phyloP scores from a whole-genome alignment of 1,139 yeast genomes.

The Meyerozyma sp. region DNA sequence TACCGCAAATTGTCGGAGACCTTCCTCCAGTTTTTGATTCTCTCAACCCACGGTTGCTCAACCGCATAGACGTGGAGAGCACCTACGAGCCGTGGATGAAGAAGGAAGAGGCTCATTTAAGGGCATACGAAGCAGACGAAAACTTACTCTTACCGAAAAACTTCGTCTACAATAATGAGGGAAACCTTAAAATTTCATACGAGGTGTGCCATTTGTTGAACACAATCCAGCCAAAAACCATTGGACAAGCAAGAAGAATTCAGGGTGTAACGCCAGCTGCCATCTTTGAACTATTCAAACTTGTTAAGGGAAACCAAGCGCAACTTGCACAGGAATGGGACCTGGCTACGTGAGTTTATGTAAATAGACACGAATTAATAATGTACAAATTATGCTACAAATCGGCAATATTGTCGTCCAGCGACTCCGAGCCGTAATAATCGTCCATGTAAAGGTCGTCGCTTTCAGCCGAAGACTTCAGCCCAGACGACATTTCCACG shows the following conservation, averaged over 20 bases:
- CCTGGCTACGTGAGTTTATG: constrained; percentile 2
- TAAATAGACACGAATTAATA: constrained; percentile 6
- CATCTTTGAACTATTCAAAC: constrained; percentile 56
- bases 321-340: constrained; percentile 8
- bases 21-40: constrained; percentile 14
- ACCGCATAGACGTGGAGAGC: constrained; percentile 72
- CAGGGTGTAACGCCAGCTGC: constrained; percentile 94
- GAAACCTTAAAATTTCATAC: constrained; percentile 50
- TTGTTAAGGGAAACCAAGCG: constrained; percentile 29
- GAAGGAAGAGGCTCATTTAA: constrained; percentile 65
- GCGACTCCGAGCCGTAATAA: background rate
- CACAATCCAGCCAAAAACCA: constrained; percentile 75
- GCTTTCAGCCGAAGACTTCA: background rate
- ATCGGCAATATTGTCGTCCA: background rate
- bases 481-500: background rate
- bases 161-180: constrained; percentile 55
- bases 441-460: background rate
- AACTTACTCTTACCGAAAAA: constrained; percentile 58
- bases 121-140: constrained; percentile 83
- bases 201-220: constrained; percentile 74
- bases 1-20: constrained; percentile 16
- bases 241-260: constrained; percentile 91
- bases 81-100: constrained; percentile 76
- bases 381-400: background rate
- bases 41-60: constrained; percentile 49